Conservation (phyloP, 2,329 filamentous ascomycete species). For the Monosporascus sp. region DNA sequence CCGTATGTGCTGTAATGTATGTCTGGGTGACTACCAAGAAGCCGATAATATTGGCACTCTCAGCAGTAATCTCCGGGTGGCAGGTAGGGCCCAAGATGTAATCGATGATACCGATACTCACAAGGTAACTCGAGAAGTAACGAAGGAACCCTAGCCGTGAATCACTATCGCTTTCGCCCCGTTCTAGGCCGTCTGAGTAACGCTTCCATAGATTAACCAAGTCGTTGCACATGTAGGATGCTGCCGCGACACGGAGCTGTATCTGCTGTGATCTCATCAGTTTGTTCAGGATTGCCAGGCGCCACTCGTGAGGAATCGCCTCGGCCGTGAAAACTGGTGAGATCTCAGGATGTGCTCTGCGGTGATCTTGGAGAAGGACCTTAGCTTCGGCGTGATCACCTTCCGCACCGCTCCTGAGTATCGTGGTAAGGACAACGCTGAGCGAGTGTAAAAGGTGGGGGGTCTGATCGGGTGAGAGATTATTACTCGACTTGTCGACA, state of each 20-base stretch:
- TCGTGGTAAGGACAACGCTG: constrained; percentile 29
- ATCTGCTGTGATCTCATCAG: constrained; percentile 82
- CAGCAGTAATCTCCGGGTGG: constrained; percentile 80
- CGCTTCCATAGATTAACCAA: constrained; percentile 62
- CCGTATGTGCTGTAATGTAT: constrained; percentile 66
- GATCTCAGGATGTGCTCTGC: constrained; percentile 31
- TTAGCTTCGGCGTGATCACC: constrained; percentile 31
- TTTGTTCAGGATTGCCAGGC: constrained; percentile 61
- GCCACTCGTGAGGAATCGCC: constrained; percentile 59
- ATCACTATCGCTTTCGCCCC: constrained; percentile 28
- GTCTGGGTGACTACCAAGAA: constrained; percentile 77
- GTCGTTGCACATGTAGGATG: constrained; percentile 66
- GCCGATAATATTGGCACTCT: constrained; percentile 77
- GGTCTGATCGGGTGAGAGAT: constrained; percentile 41
- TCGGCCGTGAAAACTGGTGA: constrained; percentile 35
- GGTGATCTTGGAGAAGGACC: constrained; percentile 27
- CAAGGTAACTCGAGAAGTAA: constrained; percentile 64
- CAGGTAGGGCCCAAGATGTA: constrained; percentile 89
- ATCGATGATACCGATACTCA: constrained; percentile 66
- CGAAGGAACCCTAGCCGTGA: constrained; percentile 42
- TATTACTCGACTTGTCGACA: constrained; percentile 52
- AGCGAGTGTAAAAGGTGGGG: constrained; percentile 33
- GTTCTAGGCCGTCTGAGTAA: constrained; percentile 40
- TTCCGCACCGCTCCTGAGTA: constrained; percentile 33
- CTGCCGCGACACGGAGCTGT: constrained; percentile 78